Evolutionary conservation across 768 basidiomycete species (phyloP), one percentile per base, ranked within the genome.

Genomic region (Hortiboletus flavorubellus): DNA sequence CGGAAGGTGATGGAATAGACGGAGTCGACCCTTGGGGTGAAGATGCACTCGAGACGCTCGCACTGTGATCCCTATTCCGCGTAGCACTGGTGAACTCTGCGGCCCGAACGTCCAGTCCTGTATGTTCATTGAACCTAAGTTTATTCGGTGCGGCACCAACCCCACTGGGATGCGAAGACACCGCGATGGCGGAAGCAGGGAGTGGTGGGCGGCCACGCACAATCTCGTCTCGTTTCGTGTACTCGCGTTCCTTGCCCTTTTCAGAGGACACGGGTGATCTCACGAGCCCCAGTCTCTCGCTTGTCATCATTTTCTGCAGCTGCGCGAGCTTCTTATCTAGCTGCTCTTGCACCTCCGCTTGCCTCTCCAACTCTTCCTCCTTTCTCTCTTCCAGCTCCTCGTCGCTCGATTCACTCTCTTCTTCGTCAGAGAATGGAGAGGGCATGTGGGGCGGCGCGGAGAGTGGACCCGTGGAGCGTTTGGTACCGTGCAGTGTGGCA

Each of bases 21-120:
- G 88, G 89, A 35, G 91, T 87, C 0, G 91, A 93, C 16, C 85
- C 85, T 45, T 81, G 87, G 2, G 86, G 86, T 18, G 91, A 91
- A 57, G 83, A 81, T 12, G 82, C 73, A 66, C 86, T 87, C 5
- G 89, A 90, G 9, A 89, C 76, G 62, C 89, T 91, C 55, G 86
- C 87, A 57, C 86, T 87, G 21, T 79, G 76, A 62, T 81, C 81
- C 58, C 73, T 75, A 62, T 76, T 83, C 43, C 78, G 81, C 21
- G 53, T 14, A 29, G 61, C 45, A 39, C 57, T 54, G 30, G 55
- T 34, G 11, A 70, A 61, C 29, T 77, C 76, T 31, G 65, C 75
- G 45, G 75, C 75, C 53, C 61, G 71, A 54, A 68, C 71, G 43
- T 73, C 78, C 53, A 64, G 39, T 23, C 61, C 64, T 1, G 18